phyloP scores from a whole-genome alignment of 139 green algal species.

The Marvania coccoides region DNA sequence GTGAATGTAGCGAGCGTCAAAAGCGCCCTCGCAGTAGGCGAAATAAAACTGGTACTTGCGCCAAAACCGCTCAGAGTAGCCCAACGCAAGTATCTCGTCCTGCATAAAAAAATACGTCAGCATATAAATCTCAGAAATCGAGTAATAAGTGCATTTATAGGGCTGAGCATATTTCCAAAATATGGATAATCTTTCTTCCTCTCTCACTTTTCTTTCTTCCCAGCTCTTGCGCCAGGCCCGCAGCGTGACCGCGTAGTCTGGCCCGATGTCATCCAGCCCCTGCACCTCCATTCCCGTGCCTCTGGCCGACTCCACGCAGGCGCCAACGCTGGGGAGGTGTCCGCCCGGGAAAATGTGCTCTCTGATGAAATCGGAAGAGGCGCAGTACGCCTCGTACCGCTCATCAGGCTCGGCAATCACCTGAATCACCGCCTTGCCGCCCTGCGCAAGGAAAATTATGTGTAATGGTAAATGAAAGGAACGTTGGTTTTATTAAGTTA shows the following conservation, averaged over 20 bases:
- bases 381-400: constrained; percentile 84
- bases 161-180: too few relatives aligned
- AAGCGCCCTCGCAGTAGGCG: constrained; percentile 87
- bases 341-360: constrained; percentile 96
- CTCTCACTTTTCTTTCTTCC: constrained; percentile 34
- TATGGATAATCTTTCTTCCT: too few relatives aligned
- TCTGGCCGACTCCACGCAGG: not conserved
- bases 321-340: constrained; percentile 46
- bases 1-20: constrained; percentile 82
- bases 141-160: too few relatives aligned
- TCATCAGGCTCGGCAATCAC: constrained; percentile 67
- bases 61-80: constrained; percentile 77
- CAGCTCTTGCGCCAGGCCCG: constrained; percentile 57
- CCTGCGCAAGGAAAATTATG: too few relatives aligned
- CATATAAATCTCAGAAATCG: too few relatives aligned
- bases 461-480: too few relatives aligned
- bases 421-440: constrained; percentile 62
- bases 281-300: constrained; percentile 23
- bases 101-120: not conserved
- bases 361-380: constrained; percentile 89
- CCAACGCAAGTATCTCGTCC: constrained; percentile 40
- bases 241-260: constrained; percentile 86
- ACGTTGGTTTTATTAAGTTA: too few relatives aligned
- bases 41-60: constrained; percentile 93
- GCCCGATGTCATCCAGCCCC: constrained; percentile 70